Conservation (phyloP, 1,284 basidiomycete species). For the Melanopsichium pennsylvanicum region DNA sequence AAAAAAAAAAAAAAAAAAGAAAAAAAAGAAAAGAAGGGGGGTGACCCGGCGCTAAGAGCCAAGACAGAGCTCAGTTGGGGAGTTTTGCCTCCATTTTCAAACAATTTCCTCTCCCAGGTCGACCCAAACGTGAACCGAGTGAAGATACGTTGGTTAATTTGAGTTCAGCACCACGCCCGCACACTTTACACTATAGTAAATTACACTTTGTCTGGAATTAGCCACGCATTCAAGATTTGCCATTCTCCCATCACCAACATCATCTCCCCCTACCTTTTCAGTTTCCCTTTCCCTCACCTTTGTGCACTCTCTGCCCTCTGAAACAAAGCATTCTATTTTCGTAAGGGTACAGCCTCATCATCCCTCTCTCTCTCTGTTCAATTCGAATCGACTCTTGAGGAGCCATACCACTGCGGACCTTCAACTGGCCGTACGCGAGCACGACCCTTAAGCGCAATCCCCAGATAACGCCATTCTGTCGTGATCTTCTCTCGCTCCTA, state of each 20-base stretch:
- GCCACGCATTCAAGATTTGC: no score
- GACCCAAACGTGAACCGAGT: no score
- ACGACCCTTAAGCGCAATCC: slow-evolving; percentile 10
- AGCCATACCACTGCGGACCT: slow-evolving; percentile 4
- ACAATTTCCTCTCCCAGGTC: no score
- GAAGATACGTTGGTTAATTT: no score
- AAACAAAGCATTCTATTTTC: background rate
- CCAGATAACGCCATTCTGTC: slow-evolving; percentile 41
- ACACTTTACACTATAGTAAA: no score
- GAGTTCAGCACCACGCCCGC: no score
- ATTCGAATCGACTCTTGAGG: no score
- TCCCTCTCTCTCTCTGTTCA: background rate
- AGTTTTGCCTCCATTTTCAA: background rate
- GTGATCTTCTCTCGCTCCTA: slow-evolving; percentile 25
- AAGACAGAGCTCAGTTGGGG: slow-evolving; percentile 1
- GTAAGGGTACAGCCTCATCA: no score
- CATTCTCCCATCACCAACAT: no score
- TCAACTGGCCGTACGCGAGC: slow-evolving; percentile 16
- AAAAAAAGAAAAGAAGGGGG: background rate
- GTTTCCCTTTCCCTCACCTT: background rate
- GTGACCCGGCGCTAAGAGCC: background rate
- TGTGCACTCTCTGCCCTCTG: no score
- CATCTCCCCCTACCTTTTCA: background rate
- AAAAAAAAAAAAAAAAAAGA: background rate
- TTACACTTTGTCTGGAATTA: no score